Conservation (phyloP, 2,329 filamentous ascomycete genomes). For the Pestalotiopsis sp. region DNA sequence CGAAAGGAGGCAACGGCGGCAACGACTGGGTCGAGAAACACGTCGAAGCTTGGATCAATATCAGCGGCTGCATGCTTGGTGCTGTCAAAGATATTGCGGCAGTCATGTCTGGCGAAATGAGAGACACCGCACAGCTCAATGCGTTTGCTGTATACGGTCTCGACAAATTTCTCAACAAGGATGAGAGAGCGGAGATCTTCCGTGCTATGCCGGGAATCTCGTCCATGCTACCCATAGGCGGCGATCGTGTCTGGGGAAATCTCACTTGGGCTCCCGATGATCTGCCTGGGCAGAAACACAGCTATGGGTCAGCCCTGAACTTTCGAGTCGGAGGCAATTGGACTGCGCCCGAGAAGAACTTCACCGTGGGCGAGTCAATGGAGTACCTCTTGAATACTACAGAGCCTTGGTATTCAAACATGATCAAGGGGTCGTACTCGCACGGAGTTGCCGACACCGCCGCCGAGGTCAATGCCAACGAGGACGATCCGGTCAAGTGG, state of each 20-base stretch:
- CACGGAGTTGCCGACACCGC: conserved; percentile 82
- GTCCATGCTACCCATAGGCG: conserved; percentile 94
- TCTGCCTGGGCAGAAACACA: conserved; percentile 68
- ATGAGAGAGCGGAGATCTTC: conserved; percentile 92
- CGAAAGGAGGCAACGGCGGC: conserved; percentile 79
- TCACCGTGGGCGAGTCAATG: conserved; percentile 80
- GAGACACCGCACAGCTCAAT: conserved; percentile 95
- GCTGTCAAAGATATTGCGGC: conserved; percentile 90
- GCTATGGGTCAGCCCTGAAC: conserved; percentile 81
- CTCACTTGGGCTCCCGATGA: conserved; percentile 88
- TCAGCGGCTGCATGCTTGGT: conserved; percentile 96
- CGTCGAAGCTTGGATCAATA: conserved; percentile 96
- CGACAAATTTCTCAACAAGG: conserved; percentile 89
- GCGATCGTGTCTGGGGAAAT: conserved; percentile 94
- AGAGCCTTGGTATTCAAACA: conserved; percentile 83
- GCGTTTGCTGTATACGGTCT: conserved; percentile 95
- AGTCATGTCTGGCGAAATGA: conserved; percentile 94
- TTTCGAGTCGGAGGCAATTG: conserved; percentile 71
- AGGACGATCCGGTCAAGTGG: conserved; percentile 81
- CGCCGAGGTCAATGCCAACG: conserved; percentile 80
- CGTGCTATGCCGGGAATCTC: conserved; percentile 96
- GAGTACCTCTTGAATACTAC: conserved; percentile 76
- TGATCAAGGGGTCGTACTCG: conserved; percentile 77
- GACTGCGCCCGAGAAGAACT: conserved; percentile 69
- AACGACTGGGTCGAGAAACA: conserved; percentile 87